Evolutionary conservation across 257 asterid genomes (phyloP), one percentile per base, ranked within the genome.

Genomic region (Jasminum sambac): DNA sequence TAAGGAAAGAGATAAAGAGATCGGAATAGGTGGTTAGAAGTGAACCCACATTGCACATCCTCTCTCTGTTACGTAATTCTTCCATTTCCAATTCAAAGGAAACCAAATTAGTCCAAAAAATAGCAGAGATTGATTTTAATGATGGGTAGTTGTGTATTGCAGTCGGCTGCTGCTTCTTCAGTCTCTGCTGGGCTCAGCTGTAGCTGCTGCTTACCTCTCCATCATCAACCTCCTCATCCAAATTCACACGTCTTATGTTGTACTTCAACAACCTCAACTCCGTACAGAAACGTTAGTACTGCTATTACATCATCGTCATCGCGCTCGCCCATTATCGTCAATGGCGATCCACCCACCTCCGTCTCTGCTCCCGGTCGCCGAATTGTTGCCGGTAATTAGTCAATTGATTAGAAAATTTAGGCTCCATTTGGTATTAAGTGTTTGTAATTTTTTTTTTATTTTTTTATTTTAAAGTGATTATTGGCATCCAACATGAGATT

Each of bases 351-450:
- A 12, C 97, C 97, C 72, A 91, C 99, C 63, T 91, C 83, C 68
- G 96, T 91, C 69, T 91, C 97, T 14, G 99, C 99, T 40, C 95
- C 96, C 10, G 97, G 91, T 69, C 96, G 96, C 55, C 82, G 96
- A 59, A 91, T 94, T 57, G 89, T 94, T 10, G 97, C 99, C 12
- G 96, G 99, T 93, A 78, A 23, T 75, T 39, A 37, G 36, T 1
- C 4, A 30, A 30, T 30, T 30, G 36, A 30, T 30, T 30, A 30
- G 36, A 30, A 1, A 30, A 30, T 30, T 30, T 30, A 30, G n/a
- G n/a, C n/a, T n/a, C n/a, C n/a, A n/a, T n/a, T n/a, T n/a, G n/a
- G n/a, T n/a, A n/a, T n/a, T n/a, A n/a, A n/a, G n/a, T n/a, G n/a
- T n/a, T n/a, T n/a, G n/a, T n/a, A n/a, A n/a, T n/a, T n/a, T n/a